These are phyloP conservation scores for Trichoderma virens DNA, from an alignment of 495 filamentous ascomycete species.

Conservation along the genomic window DNA sequence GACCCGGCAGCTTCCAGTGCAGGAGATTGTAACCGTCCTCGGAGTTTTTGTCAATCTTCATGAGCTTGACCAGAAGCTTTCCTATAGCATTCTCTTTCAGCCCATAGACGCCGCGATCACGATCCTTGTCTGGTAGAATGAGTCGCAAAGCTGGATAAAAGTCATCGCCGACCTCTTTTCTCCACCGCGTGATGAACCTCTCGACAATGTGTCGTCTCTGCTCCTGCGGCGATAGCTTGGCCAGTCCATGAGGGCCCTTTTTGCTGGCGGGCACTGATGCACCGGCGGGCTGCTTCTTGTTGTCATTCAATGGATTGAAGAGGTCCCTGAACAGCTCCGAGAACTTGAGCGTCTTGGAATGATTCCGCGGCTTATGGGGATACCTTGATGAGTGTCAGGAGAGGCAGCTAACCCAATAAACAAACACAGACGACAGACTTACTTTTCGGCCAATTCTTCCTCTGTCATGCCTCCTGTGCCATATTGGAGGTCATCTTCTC, in stretches of 20 bases:
- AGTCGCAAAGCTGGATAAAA: constrained; percentile 90
- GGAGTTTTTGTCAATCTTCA: constrained; percentile 87
- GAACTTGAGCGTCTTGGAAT: constrained; percentile 72
- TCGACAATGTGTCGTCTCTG: constrained; percentile 78
- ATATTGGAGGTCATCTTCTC: constrained; percentile 10
- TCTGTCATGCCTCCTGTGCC: constrained; percentile 3
- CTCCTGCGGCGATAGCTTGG: constrained; percentile 68
- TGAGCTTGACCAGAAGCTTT: constrained; percentile 77
- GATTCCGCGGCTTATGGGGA: constrained; percentile 77
- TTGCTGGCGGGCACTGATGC: constrained; percentile 42
- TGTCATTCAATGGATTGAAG: constrained; percentile 81
- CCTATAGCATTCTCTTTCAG: constrained; percentile 89
- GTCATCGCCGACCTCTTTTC: constrained; percentile 78
- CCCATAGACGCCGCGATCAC: constrained; percentile 88
- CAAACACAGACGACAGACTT: not conserved
- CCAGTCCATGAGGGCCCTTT: constrained; percentile 48
- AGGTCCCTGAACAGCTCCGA: constrained; percentile 66
- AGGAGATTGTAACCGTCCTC: constrained; percentile 79
- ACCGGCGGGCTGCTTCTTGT: constrained; percentile 64
- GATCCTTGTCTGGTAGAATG: constrained; percentile 89
- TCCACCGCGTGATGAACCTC: constrained; percentile 82
- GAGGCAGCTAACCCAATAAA: no score
- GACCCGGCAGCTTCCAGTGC: constrained; percentile 89
- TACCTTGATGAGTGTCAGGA: constrained; percentile 47
- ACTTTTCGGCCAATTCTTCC: constrained; percentile 6